Conservation (phyloP, 148 eudicot species). For the Vaccinium corymbosum region DNA sequence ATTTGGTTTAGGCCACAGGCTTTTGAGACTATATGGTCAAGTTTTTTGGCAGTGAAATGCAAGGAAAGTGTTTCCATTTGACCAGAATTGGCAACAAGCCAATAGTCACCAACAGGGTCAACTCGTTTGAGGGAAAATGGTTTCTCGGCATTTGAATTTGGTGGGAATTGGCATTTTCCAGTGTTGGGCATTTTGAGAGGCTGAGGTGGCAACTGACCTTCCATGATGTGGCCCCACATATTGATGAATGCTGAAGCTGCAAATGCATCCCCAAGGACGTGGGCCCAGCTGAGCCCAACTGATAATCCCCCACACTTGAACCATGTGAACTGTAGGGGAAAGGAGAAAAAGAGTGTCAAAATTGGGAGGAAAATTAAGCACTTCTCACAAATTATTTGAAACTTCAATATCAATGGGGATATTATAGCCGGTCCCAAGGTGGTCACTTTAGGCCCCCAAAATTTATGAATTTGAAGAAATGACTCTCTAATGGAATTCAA, state of each 20-base stretch:
- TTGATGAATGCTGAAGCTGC: slow-evolving; percentile 65
- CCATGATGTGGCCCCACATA: slow-evolving; percentile 41
- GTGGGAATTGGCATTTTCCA: slow-evolving; percentile 17
- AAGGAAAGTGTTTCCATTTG: slow-evolving; percentile 42
- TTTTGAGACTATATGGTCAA: slow-evolving; percentile 27
- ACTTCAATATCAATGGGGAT: too few relatives aligned
- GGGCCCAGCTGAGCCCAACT: slow-evolving; percentile 81
- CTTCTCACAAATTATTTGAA: too few relatives aligned
- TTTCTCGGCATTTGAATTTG: background rate
- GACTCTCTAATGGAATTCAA: too few relatives aligned
- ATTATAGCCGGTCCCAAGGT: too few relatives aligned
- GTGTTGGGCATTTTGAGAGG: slow-evolving; percentile 15
- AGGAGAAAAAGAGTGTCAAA: background rate
- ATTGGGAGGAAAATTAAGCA: too few relatives aligned
- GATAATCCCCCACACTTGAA: slow-evolving; percentile 77
- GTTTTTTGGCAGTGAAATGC: slow-evolving; percentile 27
- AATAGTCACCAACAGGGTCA: slow-evolving; percentile 49
- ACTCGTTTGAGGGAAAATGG: slow-evolving; percentile 43
- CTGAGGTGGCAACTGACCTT: slow-evolving; percentile 20
- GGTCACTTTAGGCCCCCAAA: too few relatives aligned
- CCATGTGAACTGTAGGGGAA: slow-evolving; percentile 42
- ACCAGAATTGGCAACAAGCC: slow-evolving; percentile 31
- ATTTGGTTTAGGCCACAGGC: background rate
- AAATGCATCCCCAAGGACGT: slow-evolving; percentile 69
- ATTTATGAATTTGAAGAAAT: too few relatives aligned